Evolutionary conservation across 768 basidiomycete genomes (phyloP).

Genomic region (Hirschioporus abietinus): DNA sequence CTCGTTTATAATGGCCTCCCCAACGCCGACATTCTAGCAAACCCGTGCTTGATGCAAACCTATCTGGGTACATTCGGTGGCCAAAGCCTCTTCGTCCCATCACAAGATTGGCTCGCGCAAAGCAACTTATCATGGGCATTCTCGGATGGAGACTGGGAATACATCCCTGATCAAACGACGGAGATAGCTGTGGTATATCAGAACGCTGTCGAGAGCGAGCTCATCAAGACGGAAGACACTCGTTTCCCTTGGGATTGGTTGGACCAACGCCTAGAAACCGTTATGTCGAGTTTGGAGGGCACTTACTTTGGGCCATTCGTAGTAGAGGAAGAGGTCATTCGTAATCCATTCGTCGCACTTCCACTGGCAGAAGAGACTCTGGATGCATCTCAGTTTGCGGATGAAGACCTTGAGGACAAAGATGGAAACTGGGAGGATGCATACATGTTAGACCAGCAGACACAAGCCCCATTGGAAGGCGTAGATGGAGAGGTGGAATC

Average conservation of each 20-base stretch:
- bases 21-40: background rate
- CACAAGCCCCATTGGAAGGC: conserved; percentile 2
- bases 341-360: too few relatives aligned
- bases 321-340: background rate
- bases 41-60: background rate
- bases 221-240: conserved; percentile 25
- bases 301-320: background rate
- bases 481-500: background rate
- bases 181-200: conserved; percentile 62
- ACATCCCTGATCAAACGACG: conserved; percentile 22
- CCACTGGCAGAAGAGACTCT: too few relatives aligned
- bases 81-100: conserved; percentile 43
- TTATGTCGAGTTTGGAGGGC: background rate
- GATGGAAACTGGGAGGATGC: background rate
- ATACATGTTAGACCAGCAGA: conserved; percentile 8
- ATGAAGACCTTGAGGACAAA: background rate
- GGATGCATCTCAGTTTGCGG: too few relatives aligned
- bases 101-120: conserved; percentile 35
- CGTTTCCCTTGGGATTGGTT: conserved; percentile 18
- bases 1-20: background rate
- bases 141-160: conserved; percentile 23
- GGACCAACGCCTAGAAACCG: conserved; percentile 14
- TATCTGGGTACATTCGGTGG: conserved; percentile 44
- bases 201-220: conserved; percentile 37
- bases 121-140: conserved; percentile 24